Conservation (phyloP, 2,329 filamentous ascomycete species). For the Verticillium klebahnii region DNA sequence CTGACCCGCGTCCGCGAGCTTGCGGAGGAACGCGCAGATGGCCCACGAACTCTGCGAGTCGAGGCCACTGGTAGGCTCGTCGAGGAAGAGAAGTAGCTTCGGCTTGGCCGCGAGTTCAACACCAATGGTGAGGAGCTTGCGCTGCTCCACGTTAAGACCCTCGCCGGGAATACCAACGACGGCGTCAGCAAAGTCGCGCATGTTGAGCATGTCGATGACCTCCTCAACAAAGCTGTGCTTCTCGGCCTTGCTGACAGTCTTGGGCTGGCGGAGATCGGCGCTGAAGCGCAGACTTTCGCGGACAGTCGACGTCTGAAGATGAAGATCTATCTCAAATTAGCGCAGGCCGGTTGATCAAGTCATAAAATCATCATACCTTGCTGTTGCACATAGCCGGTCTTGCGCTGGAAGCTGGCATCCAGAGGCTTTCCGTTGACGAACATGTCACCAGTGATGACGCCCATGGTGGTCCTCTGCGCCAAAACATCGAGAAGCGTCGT, state of each 20-base stretch:
- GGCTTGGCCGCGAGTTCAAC: constrained; percentile 54
- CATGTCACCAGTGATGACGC: constrained; percentile 63
- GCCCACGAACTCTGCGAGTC: constrained; percentile 62
- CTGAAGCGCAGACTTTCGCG: constrained; percentile 51
- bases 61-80: constrained; percentile 58
- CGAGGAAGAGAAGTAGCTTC: constrained; percentile 55
- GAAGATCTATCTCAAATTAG: constrained; percentile 39
- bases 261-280: constrained; percentile 54
- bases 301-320: constrained; percentile 50
- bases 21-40: constrained; percentile 57
- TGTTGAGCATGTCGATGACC: constrained; percentile 61
- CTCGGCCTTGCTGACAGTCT: constrained; percentile 46
- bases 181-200: constrained; percentile 62
- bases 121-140: constrained; percentile 59
- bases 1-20: constrained; percentile 51
- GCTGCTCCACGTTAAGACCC: constrained; percentile 57
- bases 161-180: constrained; percentile 60
- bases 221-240: constrained; percentile 60
- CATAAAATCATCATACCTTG: constrained; percentile 36
- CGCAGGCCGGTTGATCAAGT: background rate
- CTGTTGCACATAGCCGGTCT: constrained; percentile 64
- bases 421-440: constrained; percentile 56
- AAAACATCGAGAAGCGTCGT: constrained; percentile 38
- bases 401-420: constrained; percentile 56
- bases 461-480: constrained; percentile 49